Base-by-base conservation (phyloP, 495 filamentous ascomycete species). In the Penicillium salamii region DNA sequence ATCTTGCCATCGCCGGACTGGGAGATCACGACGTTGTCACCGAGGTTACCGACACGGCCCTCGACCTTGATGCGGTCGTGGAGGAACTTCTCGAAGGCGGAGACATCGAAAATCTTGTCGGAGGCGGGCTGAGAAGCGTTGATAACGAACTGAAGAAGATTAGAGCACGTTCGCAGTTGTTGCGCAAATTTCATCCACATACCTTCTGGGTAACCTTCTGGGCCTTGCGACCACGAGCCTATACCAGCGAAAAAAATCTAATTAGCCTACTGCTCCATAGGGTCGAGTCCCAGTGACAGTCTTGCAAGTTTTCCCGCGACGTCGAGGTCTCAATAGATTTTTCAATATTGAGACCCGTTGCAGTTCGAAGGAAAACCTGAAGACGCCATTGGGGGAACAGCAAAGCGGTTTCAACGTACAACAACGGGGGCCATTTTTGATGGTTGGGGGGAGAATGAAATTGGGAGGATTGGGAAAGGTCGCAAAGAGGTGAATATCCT, bases 31-130 rank as follows among this genome's bases (percentile, higher is more conserved):
- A 98, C 85, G 65, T 76, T 82, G 69, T 98, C 95, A 67, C 95
- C 93, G 62, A 98, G 89, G 85, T 98, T 97, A 55, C 91, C 91
- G 62, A 90, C 88, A 67, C 91, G 91, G 81, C 90, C 90, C 48
- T 97, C 95, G 65, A 97, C 90, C 87, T 98, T 98, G 86, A 98
- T 95, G 77, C 88, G 90, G 78, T 98, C 95, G 79, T 96, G 91
- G 45, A 98, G 87, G 87, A 98, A 80, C 84, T 97, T 97, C 82
- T 97, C 91, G 78, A 97, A 98, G 62, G 92, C 91, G 57, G 87
- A 84, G 71, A 96, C 85, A 71, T 98, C 91, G 88, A 98, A 98
- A 82, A 98, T 98, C 85, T 97, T 97, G 84, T 98, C 95, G 77
- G 82, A 86, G 53, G 90, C 91, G 62, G 93, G 95, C 75, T 97